These are phyloP conservation scores for Aureobasidium sp. DNA, from an alignment of 2,329 filamentous ascomycete genomes.

Conservation along the genomic window DNA sequence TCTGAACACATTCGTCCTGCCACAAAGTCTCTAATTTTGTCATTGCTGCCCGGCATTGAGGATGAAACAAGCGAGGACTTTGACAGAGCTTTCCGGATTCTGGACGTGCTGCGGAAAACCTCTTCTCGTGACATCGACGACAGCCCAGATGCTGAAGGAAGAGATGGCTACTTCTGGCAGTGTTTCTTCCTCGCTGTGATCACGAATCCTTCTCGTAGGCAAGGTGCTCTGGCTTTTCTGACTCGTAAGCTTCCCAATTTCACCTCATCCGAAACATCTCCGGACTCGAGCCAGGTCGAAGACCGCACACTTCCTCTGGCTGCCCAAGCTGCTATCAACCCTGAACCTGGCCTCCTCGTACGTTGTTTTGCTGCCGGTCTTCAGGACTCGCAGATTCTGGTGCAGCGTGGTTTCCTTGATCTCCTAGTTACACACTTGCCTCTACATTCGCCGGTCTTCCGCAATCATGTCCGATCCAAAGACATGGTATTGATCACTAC, in stretches of 20 bases:
- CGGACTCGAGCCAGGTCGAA: not conserved
- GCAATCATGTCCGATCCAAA: constrained; percentile 58
- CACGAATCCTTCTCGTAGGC: constrained; percentile 74
- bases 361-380: constrained; percentile 89
- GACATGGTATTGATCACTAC: constrained; percentile 77
- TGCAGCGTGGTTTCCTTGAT: constrained; percentile 91
- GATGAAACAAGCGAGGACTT: constrained; percentile 98
- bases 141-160: constrained; percentile 42
- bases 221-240: constrained; percentile 82
- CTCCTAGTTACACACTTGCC: constrained; percentile 84
- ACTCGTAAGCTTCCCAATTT: constrained; percentile 69
- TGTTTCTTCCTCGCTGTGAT: constrained; percentile 92
- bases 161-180: constrained; percentile 88
- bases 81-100: constrained; percentile 69
- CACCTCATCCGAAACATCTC: constrained; percentile 30
- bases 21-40: constrained; percentile 80
- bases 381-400: constrained; percentile 76
- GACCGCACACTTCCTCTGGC: constrained; percentile 29
- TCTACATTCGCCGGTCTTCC: constrained; percentile 71
- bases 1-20: constrained; percentile 71
- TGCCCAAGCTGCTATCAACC: constrained; percentile 63
- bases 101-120: constrained; percentile 67
- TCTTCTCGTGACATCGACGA: constrained; percentile 46
- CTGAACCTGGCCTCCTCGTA: constrained; percentile 83
- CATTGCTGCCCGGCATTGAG: constrained; percentile 83